Evolutionary conservation across 768 basidiomycete genomes (phyloP).

Genomic region (Dioszegia crocea): DNA sequence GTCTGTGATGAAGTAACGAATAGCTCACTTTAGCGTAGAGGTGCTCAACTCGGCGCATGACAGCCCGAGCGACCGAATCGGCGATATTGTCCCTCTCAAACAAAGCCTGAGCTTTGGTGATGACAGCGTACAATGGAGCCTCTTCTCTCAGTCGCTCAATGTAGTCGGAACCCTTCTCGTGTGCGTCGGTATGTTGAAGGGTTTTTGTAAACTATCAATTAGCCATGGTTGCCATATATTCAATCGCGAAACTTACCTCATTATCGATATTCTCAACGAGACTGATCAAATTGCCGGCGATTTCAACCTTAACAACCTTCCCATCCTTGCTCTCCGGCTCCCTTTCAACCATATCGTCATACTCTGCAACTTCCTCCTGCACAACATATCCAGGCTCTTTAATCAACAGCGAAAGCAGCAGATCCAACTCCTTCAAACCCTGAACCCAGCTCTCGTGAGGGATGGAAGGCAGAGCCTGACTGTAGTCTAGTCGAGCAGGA

Average conservation of each 20-base stretch:
- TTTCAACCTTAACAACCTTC: conserved; percentile 61
- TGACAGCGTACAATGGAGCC: conserved; percentile 85
- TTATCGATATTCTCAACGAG: conserved; percentile 95
- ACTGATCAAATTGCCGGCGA: conserved; percentile 92
- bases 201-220: conserved; percentile 72
- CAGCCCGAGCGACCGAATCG: conserved; percentile 77
- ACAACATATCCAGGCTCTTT: conserved; percentile 71
- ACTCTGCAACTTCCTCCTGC: conserved; percentile 76
- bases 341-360: conserved; percentile 84
- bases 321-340: conserved; percentile 60
- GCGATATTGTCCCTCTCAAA: conserved; percentile 75
- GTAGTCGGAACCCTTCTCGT: conserved; percentile 83
- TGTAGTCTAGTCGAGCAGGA: conserved; percentile 92
- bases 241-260: conserved; percentile 54
- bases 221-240: not conserved
- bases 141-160: conserved; percentile 95
- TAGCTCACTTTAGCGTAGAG: conserved; percentile 86
- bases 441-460: conserved; percentile 85
- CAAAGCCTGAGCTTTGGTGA: conserved; percentile 84
- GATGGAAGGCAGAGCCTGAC: conserved; percentile 75
- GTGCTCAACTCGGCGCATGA: conserved; percentile 94
- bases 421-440: conserved; percentile 82
- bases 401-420: conserved; percentile 73
- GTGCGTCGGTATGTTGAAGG: conserved; percentile 95
- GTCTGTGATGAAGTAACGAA: conserved; percentile 3